A percentile compares a stretch with the other conserved stretches of the same genome.
Conservation (phyloP, 345 rosid species). For the Luvunga scandens region DNA sequence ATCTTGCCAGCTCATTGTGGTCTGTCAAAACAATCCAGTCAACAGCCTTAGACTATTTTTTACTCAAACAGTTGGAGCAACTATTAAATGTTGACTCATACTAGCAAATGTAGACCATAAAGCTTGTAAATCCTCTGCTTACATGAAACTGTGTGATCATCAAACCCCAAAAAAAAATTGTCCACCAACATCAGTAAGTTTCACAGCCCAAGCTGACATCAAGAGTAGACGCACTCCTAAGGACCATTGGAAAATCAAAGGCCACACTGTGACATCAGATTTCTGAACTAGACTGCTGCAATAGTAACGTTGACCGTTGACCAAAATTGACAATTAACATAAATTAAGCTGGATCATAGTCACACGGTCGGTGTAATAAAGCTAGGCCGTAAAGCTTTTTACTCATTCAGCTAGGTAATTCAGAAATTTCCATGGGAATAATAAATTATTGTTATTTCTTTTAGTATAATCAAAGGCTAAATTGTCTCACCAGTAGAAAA, state of each 20-base stretch:
- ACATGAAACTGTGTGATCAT: background rate
- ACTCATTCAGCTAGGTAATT: background rate
- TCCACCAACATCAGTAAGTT: background rate
- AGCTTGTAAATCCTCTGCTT: background rate
- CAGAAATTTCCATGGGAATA: background rate
- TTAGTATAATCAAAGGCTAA: background rate
- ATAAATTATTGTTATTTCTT: background rate
- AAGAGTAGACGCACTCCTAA: background rate
- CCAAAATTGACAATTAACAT: background rate
- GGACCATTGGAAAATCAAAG: background rate
- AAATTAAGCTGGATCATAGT: background rate
- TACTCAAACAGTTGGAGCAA: background rate
- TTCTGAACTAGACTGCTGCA: background rate
- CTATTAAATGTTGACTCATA: background rate
- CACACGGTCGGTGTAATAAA: background rate
- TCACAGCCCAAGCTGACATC: background rate
- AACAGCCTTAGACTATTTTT: background rate
- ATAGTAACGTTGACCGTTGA: background rate
- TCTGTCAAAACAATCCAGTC: background rate
- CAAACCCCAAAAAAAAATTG: background rate
- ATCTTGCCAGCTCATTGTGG: background rate
- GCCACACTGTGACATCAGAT: background rate
- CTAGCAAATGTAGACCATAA: background rate
- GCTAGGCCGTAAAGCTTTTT: background rate
- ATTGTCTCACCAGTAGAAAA: constrained; percentile 70